Evolutionary conservation across 345 rosid genomes (phyloP), one percentile per base, ranked within the genome.

Genomic region (Bruguiera gymnorhiza): DNA sequence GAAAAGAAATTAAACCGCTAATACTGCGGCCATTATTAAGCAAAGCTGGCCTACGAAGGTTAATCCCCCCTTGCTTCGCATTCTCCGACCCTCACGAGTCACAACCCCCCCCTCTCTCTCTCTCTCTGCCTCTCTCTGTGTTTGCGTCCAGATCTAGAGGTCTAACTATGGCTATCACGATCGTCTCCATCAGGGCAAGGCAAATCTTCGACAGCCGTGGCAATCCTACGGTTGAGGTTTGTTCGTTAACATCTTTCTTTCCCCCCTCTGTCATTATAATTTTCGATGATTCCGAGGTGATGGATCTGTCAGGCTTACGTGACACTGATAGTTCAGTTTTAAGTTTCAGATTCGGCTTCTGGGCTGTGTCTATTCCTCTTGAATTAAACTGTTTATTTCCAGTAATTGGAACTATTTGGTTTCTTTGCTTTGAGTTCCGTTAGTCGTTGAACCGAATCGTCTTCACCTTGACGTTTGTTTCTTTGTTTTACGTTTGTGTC

Each of bases 141-240:
- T 32, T 26, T 18, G 11, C 16, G 23, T 51, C 48, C 46, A 69
- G 78, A 69, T 75, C 78, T 69, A 26, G 31, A 16, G 0, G 29
- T 50, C 50, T 36, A 7, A 39, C 53, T 3, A 76, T 76, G 80
- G 50, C 80, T 31, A 62, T 71, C n/a, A 76, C 76, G 8, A 76
- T 76, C 55, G 76, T 76, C 60, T 66, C 76, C 50, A 73, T 89
- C 66, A 82, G 82, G 72, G 87, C 91, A 26, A 81, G 91, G 67
- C 94, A 86, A 87, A 89, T 89, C 81, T 88, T 85, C 78, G 94
- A 88, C 77, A 88, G 88, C 77, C 88, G 88, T 46, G 91, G 91
- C 60, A 85, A 86, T 68, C 94, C 91, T n/a, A 89, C 91, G 26
- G 89, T 89, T 23, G 94, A 89, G 83, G 94, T 89, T 62, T n/a